These are phyloP conservation scores for Tripterygium wilfordii DNA, from an alignment of 177 flowering plant genomes.

Conservation along the genomic window DNA sequence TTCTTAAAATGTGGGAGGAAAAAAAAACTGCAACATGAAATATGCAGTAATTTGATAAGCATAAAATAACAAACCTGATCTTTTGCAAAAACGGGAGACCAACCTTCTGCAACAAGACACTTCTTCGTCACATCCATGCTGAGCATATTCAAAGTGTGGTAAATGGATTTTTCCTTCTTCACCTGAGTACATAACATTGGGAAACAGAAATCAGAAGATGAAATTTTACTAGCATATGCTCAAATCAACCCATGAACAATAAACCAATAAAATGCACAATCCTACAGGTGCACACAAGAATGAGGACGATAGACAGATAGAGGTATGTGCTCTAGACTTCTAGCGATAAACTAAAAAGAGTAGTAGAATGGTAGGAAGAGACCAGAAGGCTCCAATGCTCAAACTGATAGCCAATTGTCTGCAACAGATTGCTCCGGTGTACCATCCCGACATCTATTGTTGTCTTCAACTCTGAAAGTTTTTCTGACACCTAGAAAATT, in stretches of 20 bases:
- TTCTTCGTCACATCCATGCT: constrained; percentile 79
- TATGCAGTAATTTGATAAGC: neutral
- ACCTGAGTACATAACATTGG: constrained; percentile 31
- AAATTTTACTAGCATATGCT: too few relatives aligned
- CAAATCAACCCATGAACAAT: too few relatives aligned
- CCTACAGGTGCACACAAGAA: too few relatives aligned
- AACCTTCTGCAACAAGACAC: constrained; percentile 86
- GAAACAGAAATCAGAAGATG: constrained; percentile 5
- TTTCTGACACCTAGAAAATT: constrained; percentile 58
- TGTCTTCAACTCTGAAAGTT: constrained; percentile 58
- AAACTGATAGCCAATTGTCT: constrained; percentile 46
- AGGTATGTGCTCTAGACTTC: too few relatives aligned
- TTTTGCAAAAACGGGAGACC: constrained; percentile 79
- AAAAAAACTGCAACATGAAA: too few relatives aligned
- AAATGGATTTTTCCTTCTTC: constrained; percentile 63
- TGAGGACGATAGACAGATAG: too few relatives aligned
- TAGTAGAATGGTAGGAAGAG: constrained; percentile 4
- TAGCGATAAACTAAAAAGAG: neutral
- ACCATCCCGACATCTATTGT: constrained; percentile 65
- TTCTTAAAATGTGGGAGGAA: too few relatives aligned
- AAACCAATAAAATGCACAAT: too few relatives aligned
- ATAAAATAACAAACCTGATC: constrained; percentile 35
- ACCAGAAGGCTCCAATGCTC: constrained; percentile 75
- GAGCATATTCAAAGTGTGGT: constrained; percentile 72
- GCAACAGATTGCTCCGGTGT: constrained; percentile 48